Percentiles rank a stretch among this genome's conserved stretches.
Evolutionary conservation across 2,329 filamentous ascomycete genomes (phyloP).

Genomic region (Ophiostoma ulmi): DNA sequence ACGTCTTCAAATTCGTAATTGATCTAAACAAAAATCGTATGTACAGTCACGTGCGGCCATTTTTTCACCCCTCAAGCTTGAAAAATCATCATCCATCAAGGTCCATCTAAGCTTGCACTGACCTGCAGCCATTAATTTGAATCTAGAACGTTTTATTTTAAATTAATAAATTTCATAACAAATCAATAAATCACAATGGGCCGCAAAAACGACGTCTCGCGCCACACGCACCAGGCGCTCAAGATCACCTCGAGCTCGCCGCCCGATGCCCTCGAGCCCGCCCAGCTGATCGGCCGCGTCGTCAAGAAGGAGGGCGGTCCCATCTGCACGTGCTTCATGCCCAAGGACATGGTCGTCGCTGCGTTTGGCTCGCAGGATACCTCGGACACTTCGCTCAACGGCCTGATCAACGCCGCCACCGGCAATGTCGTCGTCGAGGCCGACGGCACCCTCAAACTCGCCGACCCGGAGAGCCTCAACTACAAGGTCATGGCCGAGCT

Average conservation of each 20-base stretch:
- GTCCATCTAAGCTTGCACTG: not conserved
- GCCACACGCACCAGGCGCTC: constrained; percentile 70
- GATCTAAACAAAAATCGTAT: not conserved
- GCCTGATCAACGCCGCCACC: constrained; percentile 15
- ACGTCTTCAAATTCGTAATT: not conserved
- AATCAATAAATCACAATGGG: constrained; percentile 47
- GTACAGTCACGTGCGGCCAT: constrained; percentile 1
- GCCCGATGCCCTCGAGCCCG: constrained; percentile 53
- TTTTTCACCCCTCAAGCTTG: constrained; percentile 8
- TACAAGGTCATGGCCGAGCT: constrained; percentile 14
- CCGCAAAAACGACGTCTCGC: constrained; percentile 52
- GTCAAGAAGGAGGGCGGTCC: constrained; percentile 44
- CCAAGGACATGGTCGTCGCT: constrained; percentile 7
- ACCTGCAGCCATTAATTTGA: not conserved
- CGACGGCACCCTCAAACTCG: not conserved
- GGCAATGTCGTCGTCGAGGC: not conserved
- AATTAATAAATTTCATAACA: not conserved
- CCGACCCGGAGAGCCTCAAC: not conserved
- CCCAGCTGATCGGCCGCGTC: constrained; percentile 68
- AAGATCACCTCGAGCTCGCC: constrained; percentile 62
- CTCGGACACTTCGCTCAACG: not conserved
- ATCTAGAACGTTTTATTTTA: not conserved
- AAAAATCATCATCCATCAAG: not conserved
- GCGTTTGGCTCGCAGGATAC: constrained; percentile 6
- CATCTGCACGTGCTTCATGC: constrained; percentile 15